These are phyloP conservation scores for Graphiopsis chlorocephala DNA, from an alignment of 2,329 filamentous ascomycete species.

Conservation along the genomic window DNA sequence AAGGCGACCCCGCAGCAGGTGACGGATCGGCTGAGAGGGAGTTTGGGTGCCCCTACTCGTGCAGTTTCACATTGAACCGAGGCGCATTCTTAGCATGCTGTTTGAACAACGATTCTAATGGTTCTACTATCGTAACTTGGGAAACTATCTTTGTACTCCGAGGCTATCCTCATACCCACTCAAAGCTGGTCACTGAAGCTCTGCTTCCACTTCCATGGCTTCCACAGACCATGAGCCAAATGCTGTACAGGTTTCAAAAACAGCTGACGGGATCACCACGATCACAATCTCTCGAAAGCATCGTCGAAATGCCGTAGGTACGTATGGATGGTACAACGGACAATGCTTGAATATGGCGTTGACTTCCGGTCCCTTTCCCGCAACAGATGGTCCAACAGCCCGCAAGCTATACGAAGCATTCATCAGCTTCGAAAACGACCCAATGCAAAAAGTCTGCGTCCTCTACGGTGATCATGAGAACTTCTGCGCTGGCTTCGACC, in stretches of 20 bases:
- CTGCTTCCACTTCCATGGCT: not conserved
- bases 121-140: not conserved
- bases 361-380: not conserved
- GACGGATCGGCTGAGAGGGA: not conserved
- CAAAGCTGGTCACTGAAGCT: not conserved
- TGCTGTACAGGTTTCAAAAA: slow-evolving; percentile 24
- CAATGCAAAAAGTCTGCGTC: slow-evolving; percentile 52
- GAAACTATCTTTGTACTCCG: not conserved
- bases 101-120: not conserved
- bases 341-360: not conserved
- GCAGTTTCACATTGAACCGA: not conserved
- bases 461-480: slow-evolving; percentile 47
- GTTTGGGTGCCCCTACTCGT: not conserved
- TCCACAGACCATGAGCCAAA: slow-evolving; percentile 17
- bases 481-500: slow-evolving; percentile 56
- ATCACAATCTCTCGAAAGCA: slow-evolving; percentile 54
- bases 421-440: slow-evolving; percentile 49
- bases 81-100: not conserved
- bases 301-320: slow-evolving; percentile 50
- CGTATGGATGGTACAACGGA: not conserved
- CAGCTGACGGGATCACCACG: slow-evolving; percentile 48
- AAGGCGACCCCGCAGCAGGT: not conserved
- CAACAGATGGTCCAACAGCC: slow-evolving; percentile 45
- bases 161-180: not conserved
- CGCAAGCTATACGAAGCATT: slow-evolving; percentile 49